Evolutionary conservation across 306 rosid species (phyloP), one percentile per base, ranked within the genome.

Genomic region (Lotus japonicus): DNA sequence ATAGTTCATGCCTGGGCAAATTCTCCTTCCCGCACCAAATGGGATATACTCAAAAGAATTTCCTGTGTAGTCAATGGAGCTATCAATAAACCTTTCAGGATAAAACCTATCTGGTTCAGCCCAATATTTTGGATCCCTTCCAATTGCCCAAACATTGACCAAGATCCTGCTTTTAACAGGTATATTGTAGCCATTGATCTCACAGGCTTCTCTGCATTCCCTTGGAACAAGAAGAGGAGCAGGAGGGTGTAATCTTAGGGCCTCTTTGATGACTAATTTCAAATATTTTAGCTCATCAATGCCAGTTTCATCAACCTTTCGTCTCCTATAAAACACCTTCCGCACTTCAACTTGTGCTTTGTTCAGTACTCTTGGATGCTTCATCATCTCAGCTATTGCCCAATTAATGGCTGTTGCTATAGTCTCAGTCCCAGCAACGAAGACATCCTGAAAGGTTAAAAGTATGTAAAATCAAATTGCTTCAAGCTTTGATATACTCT

Each of bases 21-120:
- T 67, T 52, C 62, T 77, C 19, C 58, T 68, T 28, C 77, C 71
- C 21, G 71, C 68, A 11, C 81, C 81, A 50, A 76, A 75, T 6
- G 72, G 72, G 4, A 67, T 67, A 48, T 1, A 67, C 39, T 67
- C 41, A 18, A 67, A 67, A 12, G 4, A 12, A 17, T 0, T 36
- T 2, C 50, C 72, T 38, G 11, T 67, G 21, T 6, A 67, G 18
- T 67, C 72, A 51, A 51, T 0, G 6, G 62, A 7, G 9, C 21
- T 36, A 38, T 17, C 61, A 12, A 3, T 4, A 9, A 67, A 52
- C 14, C 72, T 67, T 19, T 67, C 72, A 1, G 72, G 72, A 2
- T 14, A 46, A 52, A 67, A 67, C 13, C 46, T 43, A 2, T 42
- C 48, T 11, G 72, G 58, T 4, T 55, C 52, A 2, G 4, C 18